These are phyloP conservation scores for Penicillium cosmopolitanum DNA, from an alignment of 495 filamentous ascomycete species.

Conservation along the genomic window DNA sequence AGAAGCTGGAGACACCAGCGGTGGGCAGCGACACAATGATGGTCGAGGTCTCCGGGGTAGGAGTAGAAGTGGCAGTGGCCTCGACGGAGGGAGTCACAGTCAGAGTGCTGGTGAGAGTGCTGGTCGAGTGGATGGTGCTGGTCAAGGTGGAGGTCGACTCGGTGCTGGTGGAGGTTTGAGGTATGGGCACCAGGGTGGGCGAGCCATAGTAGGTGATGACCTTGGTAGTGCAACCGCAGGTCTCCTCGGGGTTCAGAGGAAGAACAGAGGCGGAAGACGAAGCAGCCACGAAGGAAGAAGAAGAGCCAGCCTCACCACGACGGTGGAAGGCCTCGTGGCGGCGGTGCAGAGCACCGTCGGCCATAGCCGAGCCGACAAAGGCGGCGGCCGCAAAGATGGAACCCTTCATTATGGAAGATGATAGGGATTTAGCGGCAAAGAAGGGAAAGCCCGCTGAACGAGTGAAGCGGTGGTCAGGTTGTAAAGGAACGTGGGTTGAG, in stretches of 20 bases:
- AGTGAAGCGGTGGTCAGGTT: constrained; percentile 85
- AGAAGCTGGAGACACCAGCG: constrained; percentile 65
- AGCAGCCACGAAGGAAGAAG: not conserved
- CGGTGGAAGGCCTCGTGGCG: constrained; percentile 64
- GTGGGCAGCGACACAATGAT: constrained; percentile 57
- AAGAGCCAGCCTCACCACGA: constrained; percentile 34
- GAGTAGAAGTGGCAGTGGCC: constrained; percentile 21
- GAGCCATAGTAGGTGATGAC: constrained; percentile 62
- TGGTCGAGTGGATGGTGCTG: constrained; percentile 44
- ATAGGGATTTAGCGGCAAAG: constrained; percentile 32
- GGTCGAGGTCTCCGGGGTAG: constrained; percentile 27
- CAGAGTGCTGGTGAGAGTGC: constrained; percentile 46
- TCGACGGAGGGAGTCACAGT: constrained; percentile 28
- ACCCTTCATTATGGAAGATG: constrained; percentile 66
- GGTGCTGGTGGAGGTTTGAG: constrained; percentile 15
- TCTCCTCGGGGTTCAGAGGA: constrained; percentile 38
- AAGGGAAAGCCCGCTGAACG: constrained; percentile 93
- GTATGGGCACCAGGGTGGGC: constrained; percentile 50
- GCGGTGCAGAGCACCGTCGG: constrained; percentile 61
- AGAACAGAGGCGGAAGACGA: constrained; percentile 21
- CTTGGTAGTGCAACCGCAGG: constrained; percentile 72
- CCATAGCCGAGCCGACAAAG: constrained; percentile 63
- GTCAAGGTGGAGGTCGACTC: constrained; percentile 31
- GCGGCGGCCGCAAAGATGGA: constrained; percentile 67
- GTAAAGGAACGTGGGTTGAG: constrained; percentile 44